Conservation (phyloP, 495 filamentous ascomycete genomes). For the Penicillium canariense region DNA sequence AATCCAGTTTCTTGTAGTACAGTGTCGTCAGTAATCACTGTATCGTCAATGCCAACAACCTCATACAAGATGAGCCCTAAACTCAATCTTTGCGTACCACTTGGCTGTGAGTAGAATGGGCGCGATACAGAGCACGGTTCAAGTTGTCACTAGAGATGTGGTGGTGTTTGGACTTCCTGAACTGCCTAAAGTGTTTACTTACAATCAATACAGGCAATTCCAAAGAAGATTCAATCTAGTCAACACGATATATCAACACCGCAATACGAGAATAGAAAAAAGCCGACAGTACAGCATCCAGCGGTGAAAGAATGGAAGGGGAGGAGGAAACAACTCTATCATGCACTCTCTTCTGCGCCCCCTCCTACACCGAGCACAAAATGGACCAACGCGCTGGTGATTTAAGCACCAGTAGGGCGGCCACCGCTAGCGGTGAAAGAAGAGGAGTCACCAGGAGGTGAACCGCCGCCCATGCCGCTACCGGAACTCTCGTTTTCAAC, state of each 20-base stretch:
- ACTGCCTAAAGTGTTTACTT: no score
- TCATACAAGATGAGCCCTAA: no score
- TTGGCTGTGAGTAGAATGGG: no score
- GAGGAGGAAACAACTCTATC: background rate
- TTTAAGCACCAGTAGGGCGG: background rate
- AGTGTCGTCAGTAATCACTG: no score
- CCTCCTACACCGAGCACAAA: background rate
- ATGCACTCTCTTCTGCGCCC: background rate
- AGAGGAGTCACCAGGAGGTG: slow-evolving; percentile 10
- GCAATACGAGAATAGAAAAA: background rate
- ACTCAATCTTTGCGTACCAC: no score
- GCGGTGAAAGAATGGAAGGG: background rate
- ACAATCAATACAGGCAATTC: background rate
- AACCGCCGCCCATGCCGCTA: slow-evolving; percentile 1
- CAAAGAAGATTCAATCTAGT: background rate
- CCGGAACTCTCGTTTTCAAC: slow-evolving; percentile 33
- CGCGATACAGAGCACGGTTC: no score
- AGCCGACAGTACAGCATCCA: background rate
- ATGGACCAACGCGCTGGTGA: background rate
- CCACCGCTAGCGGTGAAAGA: slow-evolving; percentile 1
- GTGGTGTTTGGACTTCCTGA: no score
- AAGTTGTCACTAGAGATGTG: no score
- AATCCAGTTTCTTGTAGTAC: no score
- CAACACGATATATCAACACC: background rate
- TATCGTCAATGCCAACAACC: no score